Percentiles rank a stretch among this genome's conserved stretches.
Conservation (phyloP, 2,329 filamentous ascomycete genomes). For the Elsinoe australis region DNA sequence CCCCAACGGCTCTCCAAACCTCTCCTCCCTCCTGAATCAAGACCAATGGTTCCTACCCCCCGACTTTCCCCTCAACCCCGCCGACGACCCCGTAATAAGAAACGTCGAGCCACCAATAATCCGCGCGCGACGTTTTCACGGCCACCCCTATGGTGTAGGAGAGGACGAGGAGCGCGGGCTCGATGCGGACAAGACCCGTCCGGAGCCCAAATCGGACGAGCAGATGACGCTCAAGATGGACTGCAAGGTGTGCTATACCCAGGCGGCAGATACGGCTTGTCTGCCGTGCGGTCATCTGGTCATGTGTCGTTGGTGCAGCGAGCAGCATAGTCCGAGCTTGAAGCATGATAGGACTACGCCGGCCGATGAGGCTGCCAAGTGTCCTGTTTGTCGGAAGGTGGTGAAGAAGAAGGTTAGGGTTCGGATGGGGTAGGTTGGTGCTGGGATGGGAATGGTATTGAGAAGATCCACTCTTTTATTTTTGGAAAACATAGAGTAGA, state of each 20-base stretch:
- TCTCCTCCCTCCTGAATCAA: not conserved
- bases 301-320: slow-evolving; percentile 50
- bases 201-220: slow-evolving; percentile 41
- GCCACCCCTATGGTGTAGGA: not conserved
- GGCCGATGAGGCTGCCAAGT: slow-evolving; percentile 30
- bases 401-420: slow-evolving; percentile 37
- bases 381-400: slow-evolving; percentile 41
- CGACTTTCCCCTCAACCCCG: slow-evolving; percentile 1
- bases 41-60: not conserved
- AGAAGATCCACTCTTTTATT: not conserved
- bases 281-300: slow-evolving; percentile 49
- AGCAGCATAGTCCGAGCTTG: slow-evolving; percentile 41
- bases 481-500: too few species aligned
- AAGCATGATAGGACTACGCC: slow-evolving; percentile 36
- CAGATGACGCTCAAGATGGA: slow-evolving; percentile 45
- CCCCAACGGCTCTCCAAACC: not conserved
- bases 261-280: slow-evolving; percentile 45
- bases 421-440: slow-evolving; percentile 5
- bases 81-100: slow-evolving; percentile 8
- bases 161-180: slow-evolving; percentile 28
- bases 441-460: too few species aligned
- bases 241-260: slow-evolving; percentile 48
- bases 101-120: not conserved
- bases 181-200: slow-evolving; percentile 41
- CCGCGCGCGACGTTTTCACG: not conserved